These are phyloP conservation scores for Cryptococcus depauperatus DNA, from an alignment of 1,284 basidiomycete species.

Conservation along the genomic window DNA sequence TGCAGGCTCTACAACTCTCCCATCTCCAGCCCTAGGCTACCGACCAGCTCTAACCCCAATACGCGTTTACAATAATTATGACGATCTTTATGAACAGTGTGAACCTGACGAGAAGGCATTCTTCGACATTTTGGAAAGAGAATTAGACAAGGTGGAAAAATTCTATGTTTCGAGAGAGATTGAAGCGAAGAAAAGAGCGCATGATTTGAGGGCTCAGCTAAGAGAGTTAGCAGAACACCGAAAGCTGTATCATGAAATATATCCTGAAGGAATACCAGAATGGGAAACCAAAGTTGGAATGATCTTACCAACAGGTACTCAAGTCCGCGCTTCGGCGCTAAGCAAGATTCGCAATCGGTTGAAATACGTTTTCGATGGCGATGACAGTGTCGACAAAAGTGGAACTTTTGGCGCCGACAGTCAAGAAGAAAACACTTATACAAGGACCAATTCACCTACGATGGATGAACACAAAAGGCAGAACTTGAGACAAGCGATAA, in stretches of 20 bases:
- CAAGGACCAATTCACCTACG: conserved; percentile 5
- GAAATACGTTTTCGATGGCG: conserved; percentile 1
- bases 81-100: conserved; percentile 36
- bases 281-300: conserved; percentile 38
- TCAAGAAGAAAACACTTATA: neutral
- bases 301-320: conserved; percentile 15
- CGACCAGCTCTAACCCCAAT: conserved; percentile 5
- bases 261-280: conserved; percentile 33
- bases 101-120: conserved; percentile 58
- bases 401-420: neutral
- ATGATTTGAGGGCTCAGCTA: conserved; percentile 61
- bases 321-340: conserved; percentile 2
- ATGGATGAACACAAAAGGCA: conserved; percentile 10
- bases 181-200: conserved; percentile 55
- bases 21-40: conserved; percentile 21
- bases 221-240: conserved; percentile 64
- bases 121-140: conserved; percentile 62
- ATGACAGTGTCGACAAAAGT: neutral
- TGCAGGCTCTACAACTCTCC: conserved; percentile 30
- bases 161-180: conserved; percentile 71
- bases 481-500: conserved; percentile 22
- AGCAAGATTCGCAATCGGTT: conserved; percentile 17
- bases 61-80: conserved; percentile 18
- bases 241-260: conserved; percentile 55
- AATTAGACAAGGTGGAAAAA: conserved; percentile 71